A percentile compares a stretch with the other conserved stretches of the same genome.
Conservation (phyloP, 2,329 filamentous ascomycete genomes). For the Teratosphaeria viscida region DNA sequence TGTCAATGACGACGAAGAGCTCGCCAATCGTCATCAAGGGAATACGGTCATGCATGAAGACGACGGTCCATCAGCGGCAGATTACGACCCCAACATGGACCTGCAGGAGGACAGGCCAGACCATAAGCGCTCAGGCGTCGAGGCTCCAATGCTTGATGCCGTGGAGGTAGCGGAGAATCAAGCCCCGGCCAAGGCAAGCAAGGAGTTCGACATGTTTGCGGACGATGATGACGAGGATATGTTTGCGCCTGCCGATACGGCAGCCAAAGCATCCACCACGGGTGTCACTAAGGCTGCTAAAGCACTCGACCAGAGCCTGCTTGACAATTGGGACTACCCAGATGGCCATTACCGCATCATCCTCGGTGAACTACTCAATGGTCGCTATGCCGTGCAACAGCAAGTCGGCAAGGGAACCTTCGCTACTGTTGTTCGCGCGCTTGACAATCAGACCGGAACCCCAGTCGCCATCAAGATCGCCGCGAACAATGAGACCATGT, state of each 20-base stretch:
- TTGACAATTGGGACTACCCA: conserved; percentile 87
- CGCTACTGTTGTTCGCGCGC: conserved; percentile 84
- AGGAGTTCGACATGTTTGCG: conserved; percentile 54
- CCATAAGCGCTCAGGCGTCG: conserved; percentile 15
- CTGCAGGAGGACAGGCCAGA: conserved; percentile 62
- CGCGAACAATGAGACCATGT: conserved; percentile 65
- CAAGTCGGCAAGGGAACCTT: conserved; percentile 91
- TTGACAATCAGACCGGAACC: conserved; percentile 57
- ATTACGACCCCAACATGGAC: conserved; percentile 82
- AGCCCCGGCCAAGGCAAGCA: conserved; percentile 29
- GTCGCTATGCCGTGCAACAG: conserved; percentile 79
- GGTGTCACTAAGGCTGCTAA: conserved; percentile 43
- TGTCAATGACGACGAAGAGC: conserved; percentile 31
- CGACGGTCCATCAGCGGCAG: conserved; percentile 79
- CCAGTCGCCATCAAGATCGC: conserved; percentile 97
- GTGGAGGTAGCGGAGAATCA: neutral
- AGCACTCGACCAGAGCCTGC: conserved; percentile 59
- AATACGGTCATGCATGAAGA: conserved; percentile 31
- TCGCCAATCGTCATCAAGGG: conserved; percentile 24
- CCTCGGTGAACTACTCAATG: conserved; percentile 78
- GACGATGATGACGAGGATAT: conserved; percentile 68
- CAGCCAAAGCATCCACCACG: conserved; percentile 28
- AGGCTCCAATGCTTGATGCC: conserved; percentile 2
- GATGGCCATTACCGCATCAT: conserved; percentile 97
- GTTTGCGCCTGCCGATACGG: conserved; percentile 58